phyloP scores from a whole-genome alignment of 2,329 filamentous ascomycete genomes.

The Hypoxylon sp. region DNA sequence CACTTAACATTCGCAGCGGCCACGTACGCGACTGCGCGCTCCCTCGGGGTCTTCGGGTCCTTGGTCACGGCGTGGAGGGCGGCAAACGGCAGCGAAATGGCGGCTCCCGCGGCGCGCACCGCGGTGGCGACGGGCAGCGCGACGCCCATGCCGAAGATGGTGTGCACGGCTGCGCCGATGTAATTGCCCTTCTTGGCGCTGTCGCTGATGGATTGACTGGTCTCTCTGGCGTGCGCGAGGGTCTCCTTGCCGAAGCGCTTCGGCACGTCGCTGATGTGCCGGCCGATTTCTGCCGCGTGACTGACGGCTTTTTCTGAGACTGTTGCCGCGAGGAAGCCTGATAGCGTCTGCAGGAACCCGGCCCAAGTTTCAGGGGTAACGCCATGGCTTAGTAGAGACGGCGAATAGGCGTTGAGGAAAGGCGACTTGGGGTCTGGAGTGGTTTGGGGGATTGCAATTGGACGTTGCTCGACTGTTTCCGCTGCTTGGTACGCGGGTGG shows the following conservation, averaged over 20 bases:
- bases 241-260: constrained; percentile 57
- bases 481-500: constrained; percentile 51
- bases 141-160: constrained; percentile 57
- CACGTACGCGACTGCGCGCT: constrained; percentile 60
- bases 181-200: constrained; percentile 60
- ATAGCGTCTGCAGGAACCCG: constrained; percentile 58
- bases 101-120: constrained; percentile 56
- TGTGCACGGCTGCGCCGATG: constrained; percentile 57
- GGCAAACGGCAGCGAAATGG: constrained; percentile 55
- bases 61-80: constrained; percentile 55
- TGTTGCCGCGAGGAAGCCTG: constrained; percentile 63
- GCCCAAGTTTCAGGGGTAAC: constrained; percentile 48
- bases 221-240: constrained; percentile 55
- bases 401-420: constrained; percentile 59
- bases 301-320: constrained; percentile 61
- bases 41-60: constrained; percentile 60
- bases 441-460: constrained; percentile 61
- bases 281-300: constrained; percentile 62
- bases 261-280: constrained; percentile 56
- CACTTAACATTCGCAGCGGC: constrained; percentile 62
- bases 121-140: constrained; percentile 59
- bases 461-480: constrained; percentile 43
- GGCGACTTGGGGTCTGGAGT: constrained; percentile 55
- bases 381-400: constrained; percentile 57
- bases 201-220: constrained; percentile 56